phyloP scores from a whole-genome alignment of 2,329 filamentous ascomycete genomes.

The Proliferodiscus dingleyae region DNA sequence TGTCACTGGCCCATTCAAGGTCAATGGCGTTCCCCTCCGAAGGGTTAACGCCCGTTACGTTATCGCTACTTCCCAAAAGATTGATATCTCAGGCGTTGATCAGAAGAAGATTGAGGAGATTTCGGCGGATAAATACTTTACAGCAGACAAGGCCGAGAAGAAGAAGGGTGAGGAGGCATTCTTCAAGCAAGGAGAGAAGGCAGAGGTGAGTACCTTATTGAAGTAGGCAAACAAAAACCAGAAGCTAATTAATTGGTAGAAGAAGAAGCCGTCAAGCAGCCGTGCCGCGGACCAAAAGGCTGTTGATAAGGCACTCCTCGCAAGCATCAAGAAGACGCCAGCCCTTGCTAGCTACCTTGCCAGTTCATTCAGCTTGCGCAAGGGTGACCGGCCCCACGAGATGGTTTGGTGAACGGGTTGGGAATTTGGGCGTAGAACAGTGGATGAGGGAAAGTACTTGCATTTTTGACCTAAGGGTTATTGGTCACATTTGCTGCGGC shows the following conservation, averaged over 20 bases:
- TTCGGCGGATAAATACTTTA: conserved; percentile 81
- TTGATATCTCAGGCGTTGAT: conserved; percentile 83
- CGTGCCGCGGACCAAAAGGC: conserved; percentile 97
- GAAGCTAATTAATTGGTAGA: conserved; percentile 51
- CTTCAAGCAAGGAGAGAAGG: conserved; percentile 99
- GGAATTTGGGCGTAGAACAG: conserved; percentile 32
- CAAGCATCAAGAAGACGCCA: conserved; percentile 97
- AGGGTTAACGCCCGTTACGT: conserved; percentile 91
- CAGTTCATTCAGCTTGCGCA: conserved; percentile 96
- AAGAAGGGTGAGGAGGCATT: conserved; percentile 98
- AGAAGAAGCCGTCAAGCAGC: conserved; percentile 91
- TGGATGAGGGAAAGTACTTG: conserved; percentile 48
- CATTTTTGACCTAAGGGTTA: conserved; percentile 62
- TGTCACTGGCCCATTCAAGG: conserved; percentile 99
- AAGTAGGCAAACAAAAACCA: background rate
- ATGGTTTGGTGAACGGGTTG: conserved; percentile 84
- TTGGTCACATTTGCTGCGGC: conserved; percentile 48
- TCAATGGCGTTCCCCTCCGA: conserved; percentile 98
- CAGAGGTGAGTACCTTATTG: conserved; percentile 63
- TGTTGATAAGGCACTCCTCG: conserved; percentile 92
- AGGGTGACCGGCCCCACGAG: conserved; percentile 99
- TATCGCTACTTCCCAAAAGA: conserved; percentile 82
- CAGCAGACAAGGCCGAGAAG: conserved; percentile 88
- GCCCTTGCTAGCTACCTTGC: conserved; percentile 90
- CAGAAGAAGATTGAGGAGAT: conserved; percentile 81